These are phyloP conservation scores for Psidium guajava DNA, from an alignment of 345 rosid genomes.

Conservation along the genomic window DNA sequence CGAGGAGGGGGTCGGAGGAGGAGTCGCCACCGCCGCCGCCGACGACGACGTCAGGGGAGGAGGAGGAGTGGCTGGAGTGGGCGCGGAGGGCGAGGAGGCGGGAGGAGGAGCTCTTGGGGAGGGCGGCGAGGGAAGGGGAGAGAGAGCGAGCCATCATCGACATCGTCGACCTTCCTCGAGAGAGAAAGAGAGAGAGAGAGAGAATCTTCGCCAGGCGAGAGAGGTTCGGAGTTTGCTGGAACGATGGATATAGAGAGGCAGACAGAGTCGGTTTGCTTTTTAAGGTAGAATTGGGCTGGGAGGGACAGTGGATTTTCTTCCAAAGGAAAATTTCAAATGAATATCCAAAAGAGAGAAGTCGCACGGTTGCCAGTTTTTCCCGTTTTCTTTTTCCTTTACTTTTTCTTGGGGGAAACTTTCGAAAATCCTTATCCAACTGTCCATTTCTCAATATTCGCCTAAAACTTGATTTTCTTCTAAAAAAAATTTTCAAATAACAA, in stretches of 20 bases:
- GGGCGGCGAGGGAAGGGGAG: neutral
- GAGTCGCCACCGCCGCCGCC: slow-evolving; percentile 19
- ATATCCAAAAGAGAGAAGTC: neutral
- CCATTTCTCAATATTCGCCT: no score
- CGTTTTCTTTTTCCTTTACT: neutral
- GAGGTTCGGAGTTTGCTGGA: neutral
- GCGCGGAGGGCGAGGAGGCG: slow-evolving; percentile 8
- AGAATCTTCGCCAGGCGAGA: neutral
- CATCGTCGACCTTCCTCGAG: neutral
- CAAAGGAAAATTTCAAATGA: no score
- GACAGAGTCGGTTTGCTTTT: neutral
- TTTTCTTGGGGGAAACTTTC: neutral
- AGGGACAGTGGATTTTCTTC: neutral
- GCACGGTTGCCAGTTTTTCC: neutral
- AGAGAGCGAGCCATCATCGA: neutral
- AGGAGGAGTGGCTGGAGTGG: slow-evolving; percentile 25
- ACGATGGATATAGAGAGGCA: neutral
- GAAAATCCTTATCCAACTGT: neutral
- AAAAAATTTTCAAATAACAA: no score
- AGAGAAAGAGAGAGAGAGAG: neutral
- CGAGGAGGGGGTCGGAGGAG: slow-evolving; percentile 51
- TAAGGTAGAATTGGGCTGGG: neutral
- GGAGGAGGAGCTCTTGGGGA: neutral
- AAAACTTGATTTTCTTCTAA: no score
- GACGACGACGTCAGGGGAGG: slow-evolving; percentile 12